A percentile compares a stretch with the other conserved stretches of the same genome.
Evolutionary conservation across 2,329 filamentous ascomycete genomes (phyloP).

Genomic region (Polytolypa hystricis): DNA sequence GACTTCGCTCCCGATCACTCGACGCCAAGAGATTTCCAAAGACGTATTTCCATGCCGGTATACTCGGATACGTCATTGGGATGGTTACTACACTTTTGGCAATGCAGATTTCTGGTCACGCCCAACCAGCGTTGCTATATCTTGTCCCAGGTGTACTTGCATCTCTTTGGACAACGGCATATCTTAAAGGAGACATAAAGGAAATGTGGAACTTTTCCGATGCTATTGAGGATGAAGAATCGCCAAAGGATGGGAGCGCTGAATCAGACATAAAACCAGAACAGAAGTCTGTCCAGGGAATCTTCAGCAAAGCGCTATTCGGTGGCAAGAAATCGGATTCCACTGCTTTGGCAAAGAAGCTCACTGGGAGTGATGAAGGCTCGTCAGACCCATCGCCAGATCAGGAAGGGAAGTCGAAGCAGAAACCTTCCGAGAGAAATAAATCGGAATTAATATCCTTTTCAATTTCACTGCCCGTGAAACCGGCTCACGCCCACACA

Average conservation of each 20-base stretch:
- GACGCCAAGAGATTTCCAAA: constrained; percentile 55
- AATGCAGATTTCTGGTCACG: constrained; percentile 66
- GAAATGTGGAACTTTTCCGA: constrained; percentile 79
- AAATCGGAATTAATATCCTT: too few relatives aligned
- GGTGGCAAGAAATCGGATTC: too few relatives aligned
- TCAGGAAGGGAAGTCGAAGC: too few relatives aligned
- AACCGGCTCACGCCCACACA: too few relatives aligned
- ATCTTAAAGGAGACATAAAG: constrained; percentile 57
- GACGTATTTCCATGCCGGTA: constrained; percentile 69
- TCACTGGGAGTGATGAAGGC: too few relatives aligned
- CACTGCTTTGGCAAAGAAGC: too few relatives aligned
- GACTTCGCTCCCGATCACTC: constrained; percentile 20
- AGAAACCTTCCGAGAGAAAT: too few relatives aligned
- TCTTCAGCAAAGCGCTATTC: background rate
- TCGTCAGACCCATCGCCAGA: too few relatives aligned
- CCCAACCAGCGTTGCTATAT: constrained; percentile 84
- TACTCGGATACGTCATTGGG: constrained; percentile 66
- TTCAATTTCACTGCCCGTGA: too few relatives aligned
- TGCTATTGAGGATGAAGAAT: constrained; percentile 36
- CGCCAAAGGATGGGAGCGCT: constrained; percentile 14
- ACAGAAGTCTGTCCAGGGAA: constrained; percentile 26
- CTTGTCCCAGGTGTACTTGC: constrained; percentile 76
- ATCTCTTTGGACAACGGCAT: constrained; percentile 63
- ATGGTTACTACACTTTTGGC: constrained; percentile 67
- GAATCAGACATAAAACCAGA: constrained; percentile 14